Conservation (phyloP, 352 stramenopile genomes). For the Phytopythium oedochilum region DNA sequence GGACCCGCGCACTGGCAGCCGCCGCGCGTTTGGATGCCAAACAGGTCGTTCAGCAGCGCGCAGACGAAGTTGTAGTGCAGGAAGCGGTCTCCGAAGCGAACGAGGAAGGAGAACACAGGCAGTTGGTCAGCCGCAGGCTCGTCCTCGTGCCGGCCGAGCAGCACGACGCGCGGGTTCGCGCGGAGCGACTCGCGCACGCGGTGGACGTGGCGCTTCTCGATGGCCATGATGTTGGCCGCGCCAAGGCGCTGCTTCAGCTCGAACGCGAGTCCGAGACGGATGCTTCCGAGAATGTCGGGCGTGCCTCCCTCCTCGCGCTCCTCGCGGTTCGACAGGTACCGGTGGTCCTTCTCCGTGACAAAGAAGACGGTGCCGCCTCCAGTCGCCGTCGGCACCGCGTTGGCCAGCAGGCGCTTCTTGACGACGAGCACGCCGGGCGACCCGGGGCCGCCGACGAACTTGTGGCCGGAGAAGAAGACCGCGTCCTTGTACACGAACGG, state of each 20-base stretch:
- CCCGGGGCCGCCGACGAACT: conserved; percentile 93
- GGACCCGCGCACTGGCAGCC: conserved; percentile 79
- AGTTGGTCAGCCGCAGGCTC: conserved; percentile 37
- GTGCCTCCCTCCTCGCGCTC: conserved; percentile 95
- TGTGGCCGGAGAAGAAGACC: conserved; percentile 96
- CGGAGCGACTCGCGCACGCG: conserved; percentile 36
- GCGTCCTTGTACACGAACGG: conserved; percentile 84
- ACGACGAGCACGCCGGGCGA: conserved; percentile 94
- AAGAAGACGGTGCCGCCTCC: conserved; percentile 67
- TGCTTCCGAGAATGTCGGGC: conserved; percentile 92
- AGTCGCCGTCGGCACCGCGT: conserved; percentile 39
- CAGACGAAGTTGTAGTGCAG: conserved; percentile 99
- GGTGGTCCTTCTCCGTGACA: conserved; percentile 49
- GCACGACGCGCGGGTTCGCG: conserved; percentile 65
- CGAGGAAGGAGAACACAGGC: conserved; percentile 95
- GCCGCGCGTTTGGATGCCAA: conserved; percentile 86
- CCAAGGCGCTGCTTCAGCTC: conserved; percentile 83
- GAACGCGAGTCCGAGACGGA: conserved; percentile 90
- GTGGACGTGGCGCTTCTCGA: conserved; percentile 35
- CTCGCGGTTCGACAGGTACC: conserved; percentile 71
- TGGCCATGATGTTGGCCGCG: conserved; percentile 36
- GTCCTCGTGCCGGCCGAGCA: conserved; percentile 74
- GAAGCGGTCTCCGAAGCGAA: conserved; percentile 84
- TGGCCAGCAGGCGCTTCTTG: conserved; percentile 86
- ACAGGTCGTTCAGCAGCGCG: conserved; percentile 97